Evolutionary conservation across 305 asterid genomes (phyloP), one percentile per base, ranked within the genome.

Genomic region (Solanum chacoense): DNA sequence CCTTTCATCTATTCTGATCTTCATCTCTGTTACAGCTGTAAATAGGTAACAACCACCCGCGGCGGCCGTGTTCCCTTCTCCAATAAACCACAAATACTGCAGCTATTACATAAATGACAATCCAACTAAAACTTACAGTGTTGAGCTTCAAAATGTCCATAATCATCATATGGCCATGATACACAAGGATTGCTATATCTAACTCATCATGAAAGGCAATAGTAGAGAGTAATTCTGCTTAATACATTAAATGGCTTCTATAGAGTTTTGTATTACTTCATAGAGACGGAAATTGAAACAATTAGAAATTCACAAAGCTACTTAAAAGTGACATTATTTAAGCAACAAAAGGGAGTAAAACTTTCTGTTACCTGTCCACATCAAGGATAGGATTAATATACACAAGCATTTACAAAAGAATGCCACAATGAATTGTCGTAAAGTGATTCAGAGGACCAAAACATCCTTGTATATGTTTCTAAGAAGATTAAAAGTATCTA

Each of bases 381-480:
- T 95, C 99, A 87, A 97, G 98, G 85, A 96, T 74, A 73, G 98
- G 99, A 93, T 98, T 95, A 63, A 22, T 63, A 94, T 97, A 96
- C 29, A 96, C 99, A 45, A 97, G 92, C 37, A 96, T 89, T 92
- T 37, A 96, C 97, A 80, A 96, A 95, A 35, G 90, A 93, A 87
- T 97, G 95, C 98, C 99, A 97, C 16, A 95, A 93, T 3, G 98
- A 97, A 89, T 96, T 95, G 96, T 96, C 94, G 92, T 96, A 97
- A 85, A 96, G 98, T 85, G 98, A 94, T 91, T 97, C 99, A 22
- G 99, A 95, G 14, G 99, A 93, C 99, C 98, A 95, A 91, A 97
- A 97, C 98, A 97, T 94, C 75, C 98, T 92, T 12, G 96, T 95
- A 89, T 97, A 97, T 5, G 98, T 96, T 93, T 97, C 99, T 87